Conservation (phyloP, 1,284 basidiomycete species). For the Ceratobasidium theobromae region DNA sequence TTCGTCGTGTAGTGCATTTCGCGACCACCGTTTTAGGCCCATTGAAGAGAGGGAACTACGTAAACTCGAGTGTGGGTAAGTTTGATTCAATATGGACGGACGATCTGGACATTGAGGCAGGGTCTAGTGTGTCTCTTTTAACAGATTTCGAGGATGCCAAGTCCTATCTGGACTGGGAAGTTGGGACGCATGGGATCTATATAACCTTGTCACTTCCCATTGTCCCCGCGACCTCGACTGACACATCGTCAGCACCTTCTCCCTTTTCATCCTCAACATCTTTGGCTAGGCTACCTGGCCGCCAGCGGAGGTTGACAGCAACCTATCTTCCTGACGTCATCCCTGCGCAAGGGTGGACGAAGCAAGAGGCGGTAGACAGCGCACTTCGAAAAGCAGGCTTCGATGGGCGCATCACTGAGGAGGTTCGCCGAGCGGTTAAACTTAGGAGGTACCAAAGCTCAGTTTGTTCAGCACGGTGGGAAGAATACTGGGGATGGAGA, state of each 20-base stretch:
- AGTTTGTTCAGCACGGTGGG: constrained; percentile 5
- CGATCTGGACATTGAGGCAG: too few relatives aligned
- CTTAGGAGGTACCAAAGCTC: constrained; percentile 74
- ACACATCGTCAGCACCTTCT: constrained; percentile 53
- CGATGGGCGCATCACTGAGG: constrained; percentile 79
- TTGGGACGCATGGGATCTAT: constrained; percentile 91
- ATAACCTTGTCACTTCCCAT: constrained; percentile 68
- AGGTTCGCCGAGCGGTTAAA: constrained; percentile 72
- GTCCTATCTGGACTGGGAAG: constrained; percentile 88
- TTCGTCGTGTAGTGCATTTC: constrained; percentile 35
- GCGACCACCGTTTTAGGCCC: constrained; percentile 44
- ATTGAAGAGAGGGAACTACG: constrained; percentile 78
- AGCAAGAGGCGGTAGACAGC: constrained; percentile 83
- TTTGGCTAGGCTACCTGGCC: constrained; percentile 43
- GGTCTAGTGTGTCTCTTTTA: constrained; percentile 78
- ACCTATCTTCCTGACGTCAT: constrained; percentile 96
- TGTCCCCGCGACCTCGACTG: constrained; percentile 53
- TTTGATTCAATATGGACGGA: too few relatives aligned
- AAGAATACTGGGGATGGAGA: constrained; percentile 21
- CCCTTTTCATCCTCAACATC: constrained; percentile 65
- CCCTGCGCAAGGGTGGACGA: constrained; percentile 90
- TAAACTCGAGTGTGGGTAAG: constrained; percentile 82
- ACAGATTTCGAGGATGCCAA: constrained; percentile 87
- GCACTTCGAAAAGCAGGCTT: constrained; percentile 93
- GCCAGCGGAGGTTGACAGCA: constrained; percentile 65